These are phyloP conservation scores for Heliosperma pusillum DNA, from an alignment of 148 eudicot genomes.

Conservation along the genomic window DNA sequence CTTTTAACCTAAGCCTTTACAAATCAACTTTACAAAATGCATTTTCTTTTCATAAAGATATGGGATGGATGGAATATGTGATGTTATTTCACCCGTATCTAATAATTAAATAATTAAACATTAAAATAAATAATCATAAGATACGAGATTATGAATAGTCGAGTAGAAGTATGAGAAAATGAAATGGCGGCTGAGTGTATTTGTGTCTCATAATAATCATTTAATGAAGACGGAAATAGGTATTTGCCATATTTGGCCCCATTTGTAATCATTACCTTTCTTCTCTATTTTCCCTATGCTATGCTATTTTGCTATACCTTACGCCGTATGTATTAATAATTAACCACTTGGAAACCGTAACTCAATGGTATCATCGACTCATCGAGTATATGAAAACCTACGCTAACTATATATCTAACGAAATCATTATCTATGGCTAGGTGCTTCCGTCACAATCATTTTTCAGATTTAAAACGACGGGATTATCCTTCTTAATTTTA, in stretches of 20 bases:
- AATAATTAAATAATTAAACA: no score
- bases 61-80: neutral
- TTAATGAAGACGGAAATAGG: slow-evolving; percentile 13
- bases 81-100: neutral
- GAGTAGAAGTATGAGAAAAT: slow-evolving; percentile 16
- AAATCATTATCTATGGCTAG: no score
- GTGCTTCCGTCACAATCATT: no score
- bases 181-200: slow-evolving; percentile 55
- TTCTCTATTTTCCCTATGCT: slow-evolving; percentile 4
- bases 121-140: neutral
- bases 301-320: slow-evolving; percentile 1
- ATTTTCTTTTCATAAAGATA: neutral
- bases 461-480: no score
- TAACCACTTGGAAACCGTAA: slow-evolving; percentile 11
- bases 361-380: neutral
- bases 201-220: slow-evolving; percentile 1
- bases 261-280: slow-evolving; percentile 39
- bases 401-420: no score
- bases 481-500: no score
- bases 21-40: neutral
- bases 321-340: neutral
- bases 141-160: neutral
- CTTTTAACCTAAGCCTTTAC: neutral
- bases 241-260: slow-evolving; percentile 39
- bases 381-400: no score